Percentiles rank a stretch among this genome's conserved stretches.
Evolutionary conservation across 225 moss, liverwort and hornwort species (phyloP).

Genomic region (Bryum argenteum): DNA sequence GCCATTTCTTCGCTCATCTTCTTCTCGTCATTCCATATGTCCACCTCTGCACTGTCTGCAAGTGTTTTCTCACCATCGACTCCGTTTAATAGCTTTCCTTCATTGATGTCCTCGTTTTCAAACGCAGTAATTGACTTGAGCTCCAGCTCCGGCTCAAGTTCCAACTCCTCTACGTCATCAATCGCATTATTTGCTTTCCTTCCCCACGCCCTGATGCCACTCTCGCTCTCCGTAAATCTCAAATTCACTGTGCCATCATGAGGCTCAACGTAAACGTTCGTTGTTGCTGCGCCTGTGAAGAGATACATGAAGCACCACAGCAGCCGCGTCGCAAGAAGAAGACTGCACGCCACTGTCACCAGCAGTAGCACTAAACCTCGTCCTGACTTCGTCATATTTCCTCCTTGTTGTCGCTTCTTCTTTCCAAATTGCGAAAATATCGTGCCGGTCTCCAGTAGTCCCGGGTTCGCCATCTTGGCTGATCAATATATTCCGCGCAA

Average conservation of each 20-base stretch:
- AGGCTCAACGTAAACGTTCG: conserved; percentile 16
- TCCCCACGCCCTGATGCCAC: conserved; percentile 5
- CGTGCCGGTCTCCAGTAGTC: conserved; percentile 27
- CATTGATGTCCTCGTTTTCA: conserved; percentile 23
- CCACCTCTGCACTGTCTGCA: conserved; percentile 15
- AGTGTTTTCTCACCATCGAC: not conserved
- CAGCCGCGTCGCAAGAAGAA: conserved; percentile 44
- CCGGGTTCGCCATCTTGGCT: conserved; percentile 38
- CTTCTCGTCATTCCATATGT: conserved; percentile 32
- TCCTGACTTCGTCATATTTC: conserved; percentile 20
- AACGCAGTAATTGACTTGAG: conserved; percentile 6
- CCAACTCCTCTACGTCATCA: conserved; percentile 11
- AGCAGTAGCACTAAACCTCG: conserved; percentile 34
- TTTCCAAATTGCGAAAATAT: conserved; percentile 39
- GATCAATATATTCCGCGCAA: not conserved
- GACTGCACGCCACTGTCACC: conserved; percentile 30
- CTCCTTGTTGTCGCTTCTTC: conserved; percentile 36
- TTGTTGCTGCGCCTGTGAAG: conserved; percentile 21
- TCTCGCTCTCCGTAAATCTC: conserved; percentile 20
- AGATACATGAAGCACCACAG: conserved; percentile 45
- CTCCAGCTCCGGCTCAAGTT: conserved; percentile 24
- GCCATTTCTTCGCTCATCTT: conserved; percentile 30
- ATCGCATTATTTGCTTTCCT: conserved; percentile 23
- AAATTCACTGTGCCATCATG: not conserved
- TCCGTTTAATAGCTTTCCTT: conserved; percentile 15